Evolutionary conservation across 2,329 filamentous ascomycete species (phyloP), one percentile per base, ranked within the genome.

Genomic region (Cordyceps pruinosa): DNA sequence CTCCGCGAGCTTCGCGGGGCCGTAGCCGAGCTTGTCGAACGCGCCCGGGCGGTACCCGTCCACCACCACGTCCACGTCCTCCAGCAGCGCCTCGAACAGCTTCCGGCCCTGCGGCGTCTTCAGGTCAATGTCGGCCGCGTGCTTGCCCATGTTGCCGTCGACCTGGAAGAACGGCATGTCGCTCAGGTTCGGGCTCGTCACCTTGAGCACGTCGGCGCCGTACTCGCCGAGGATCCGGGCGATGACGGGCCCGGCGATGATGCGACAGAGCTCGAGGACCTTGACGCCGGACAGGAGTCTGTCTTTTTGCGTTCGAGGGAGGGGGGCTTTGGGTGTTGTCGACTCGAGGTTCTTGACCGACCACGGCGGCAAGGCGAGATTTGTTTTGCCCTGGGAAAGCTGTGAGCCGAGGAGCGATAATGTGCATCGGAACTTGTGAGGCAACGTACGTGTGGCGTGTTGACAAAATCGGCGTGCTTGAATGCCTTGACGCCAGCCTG

Each of bases 191-290:
- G 84, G 80, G 8, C 82, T 83, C 3, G 86, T 90, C 46, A 90
- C 77, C 64, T 89, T 88, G 62, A 91, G 77, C 1, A 91, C 87
- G 54, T 86, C 81, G 8, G 88, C 88, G 2, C 88, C 88, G 66
- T 90, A 86, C 60, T 89, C 87, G n/a, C 85, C 86, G 0, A 91
- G 77, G 2, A 84, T 84, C 30, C 86, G 81, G 3, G 83, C 83
- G 62, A 90, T 84, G 5, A 85, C 82, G n/a, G 87, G 87, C 0
- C 87, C 87, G 4, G 88, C 88, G 61, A 91, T 89, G 64, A 90
- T 85, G 41, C 87, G 83, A 66, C 86, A 88, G 30, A 91, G 73
- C 66, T 92, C 88, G 5, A 91, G 77, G 6, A 91, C 87, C 61
- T 86, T 87, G 67, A 90, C 77, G 0, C 87, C 87, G 65, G 76